These are phyloP conservation scores for Psidium guajava DNA, from an alignment of 345 rosid genomes.

Conservation along the genomic window DNA sequence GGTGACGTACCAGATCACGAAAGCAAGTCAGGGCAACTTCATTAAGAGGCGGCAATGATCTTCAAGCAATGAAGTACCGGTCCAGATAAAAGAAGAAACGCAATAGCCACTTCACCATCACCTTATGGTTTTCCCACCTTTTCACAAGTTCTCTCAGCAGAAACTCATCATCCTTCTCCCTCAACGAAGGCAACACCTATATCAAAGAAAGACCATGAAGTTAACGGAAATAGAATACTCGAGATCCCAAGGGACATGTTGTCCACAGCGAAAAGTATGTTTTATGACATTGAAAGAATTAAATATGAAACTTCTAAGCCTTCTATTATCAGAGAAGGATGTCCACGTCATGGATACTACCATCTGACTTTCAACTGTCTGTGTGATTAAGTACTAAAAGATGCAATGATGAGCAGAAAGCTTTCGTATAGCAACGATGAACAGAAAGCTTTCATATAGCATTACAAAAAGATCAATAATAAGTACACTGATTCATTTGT, in stretches of 20 bases:
- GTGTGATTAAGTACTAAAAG: not conserved
- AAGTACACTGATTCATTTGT: not conserved
- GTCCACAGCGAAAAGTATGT: not conserved
- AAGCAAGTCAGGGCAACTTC: too few relatives aligned
- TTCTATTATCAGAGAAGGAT: not conserved
- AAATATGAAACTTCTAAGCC: not conserved
- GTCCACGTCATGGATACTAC: not conserved
- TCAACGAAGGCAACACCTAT: too few relatives aligned
- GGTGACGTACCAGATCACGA: slow-evolving; percentile 34
- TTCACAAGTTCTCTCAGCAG: too few relatives aligned
- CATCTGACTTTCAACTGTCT: not conserved
- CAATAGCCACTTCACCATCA: too few relatives aligned
- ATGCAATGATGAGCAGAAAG: too few relatives aligned
- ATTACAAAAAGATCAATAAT: not conserved
- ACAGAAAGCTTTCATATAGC: not conserved
- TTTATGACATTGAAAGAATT: not conserved
- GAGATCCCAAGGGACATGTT: not conserved
- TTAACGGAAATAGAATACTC: not conserved
- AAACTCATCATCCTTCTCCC: too few relatives aligned
- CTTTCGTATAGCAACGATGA: not conserved
- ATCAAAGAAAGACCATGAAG: not conserved
- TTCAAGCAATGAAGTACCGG: too few relatives aligned
- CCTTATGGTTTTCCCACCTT: too few relatives aligned
- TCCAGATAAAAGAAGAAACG: too few relatives aligned
- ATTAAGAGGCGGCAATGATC: too few relatives aligned